Percentiles rank a stretch among this genome's conserved stretches.
Evolutionary conservation across 257 asterid genomes (phyloP).

Genomic region (Solanum chmielewskii): DNA sequence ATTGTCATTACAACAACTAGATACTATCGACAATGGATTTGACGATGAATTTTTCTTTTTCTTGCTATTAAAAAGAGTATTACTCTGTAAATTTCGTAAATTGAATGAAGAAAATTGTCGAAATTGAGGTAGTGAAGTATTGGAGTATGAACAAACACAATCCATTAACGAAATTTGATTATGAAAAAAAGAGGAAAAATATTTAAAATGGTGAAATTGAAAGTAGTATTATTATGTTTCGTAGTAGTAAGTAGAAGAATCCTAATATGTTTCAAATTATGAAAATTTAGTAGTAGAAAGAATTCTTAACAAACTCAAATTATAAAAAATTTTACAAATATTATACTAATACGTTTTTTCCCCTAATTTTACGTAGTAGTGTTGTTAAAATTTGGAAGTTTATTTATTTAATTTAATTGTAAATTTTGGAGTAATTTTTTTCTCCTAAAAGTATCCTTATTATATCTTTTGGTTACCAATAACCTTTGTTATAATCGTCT

Average conservation of each 20-base stretch:
- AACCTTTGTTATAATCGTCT: too few species aligned
- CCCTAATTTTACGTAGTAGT: neutral
- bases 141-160: slow-evolving; percentile 15
- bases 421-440: too few species aligned
- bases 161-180: slow-evolving; percentile 37
- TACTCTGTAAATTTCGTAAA: neutral
- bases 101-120: neutral
- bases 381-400: too few species aligned
- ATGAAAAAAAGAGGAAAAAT: neutral
- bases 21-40: neutral
- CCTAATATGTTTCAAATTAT: neutral
- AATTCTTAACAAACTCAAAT: neutral
- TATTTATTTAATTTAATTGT: too few species aligned
- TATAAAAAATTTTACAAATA: neutral
- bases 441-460: too few species aligned
- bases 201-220: neutral
- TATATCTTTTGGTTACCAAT: too few species aligned
- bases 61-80: neutral
- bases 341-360: neutral
- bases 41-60: slow-evolving; percentile 12
- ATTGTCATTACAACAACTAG: neutral
- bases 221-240: neutral
- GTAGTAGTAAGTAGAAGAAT: neutral
- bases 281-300: neutral
- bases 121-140: neutral